These are phyloP conservation scores for Sporothrix protearum DNA, from an alignment of 2,329 filamentous ascomycete genomes.

Conservation along the genomic window DNA sequence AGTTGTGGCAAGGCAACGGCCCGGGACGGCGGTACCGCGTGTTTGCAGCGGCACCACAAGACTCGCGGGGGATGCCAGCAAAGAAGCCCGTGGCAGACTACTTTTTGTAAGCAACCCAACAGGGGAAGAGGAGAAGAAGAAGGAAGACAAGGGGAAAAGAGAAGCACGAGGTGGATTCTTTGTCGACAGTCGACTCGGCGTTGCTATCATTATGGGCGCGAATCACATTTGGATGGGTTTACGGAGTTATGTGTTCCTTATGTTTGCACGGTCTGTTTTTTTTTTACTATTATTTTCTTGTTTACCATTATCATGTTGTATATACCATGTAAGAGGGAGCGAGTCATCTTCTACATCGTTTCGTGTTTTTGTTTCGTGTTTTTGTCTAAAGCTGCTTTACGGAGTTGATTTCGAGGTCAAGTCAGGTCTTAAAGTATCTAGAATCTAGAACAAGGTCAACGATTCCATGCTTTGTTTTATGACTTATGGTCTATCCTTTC, in stretches of 20 bases:
- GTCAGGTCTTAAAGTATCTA: neutral
- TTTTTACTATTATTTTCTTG: too few relatives aligned
- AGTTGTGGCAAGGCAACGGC: slow-evolving; percentile 51
- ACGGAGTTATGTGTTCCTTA: neutral
- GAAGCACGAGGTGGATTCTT: neutral
- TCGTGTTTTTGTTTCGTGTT: neutral
- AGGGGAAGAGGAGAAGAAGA: neutral
- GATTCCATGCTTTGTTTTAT: neutral
- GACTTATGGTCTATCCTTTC: neutral
- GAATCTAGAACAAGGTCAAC: neutral
- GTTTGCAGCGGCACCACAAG: slow-evolving; percentile 94
- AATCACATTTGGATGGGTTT: neutral
- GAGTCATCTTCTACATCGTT: neutral
- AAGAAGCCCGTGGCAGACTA: slow-evolving; percentile 98
- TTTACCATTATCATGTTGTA: slow-evolving; percentile 1
- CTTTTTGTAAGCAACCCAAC: slow-evolving; percentile 68
- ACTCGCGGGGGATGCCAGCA: slow-evolving; percentile 93
- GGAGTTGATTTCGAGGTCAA: neutral
- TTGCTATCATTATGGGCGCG: slow-evolving; percentile 3
- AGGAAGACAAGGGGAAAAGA: neutral
- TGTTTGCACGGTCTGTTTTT: too few relatives aligned
- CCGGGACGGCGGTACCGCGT: slow-evolving; percentile 89
- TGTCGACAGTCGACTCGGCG: neutral
- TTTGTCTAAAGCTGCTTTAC: neutral
- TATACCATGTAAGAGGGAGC: neutral